phyloP scores from a whole-genome alignment of 164 flowering plant species.

The Tinospora cordifolia region DNA sequence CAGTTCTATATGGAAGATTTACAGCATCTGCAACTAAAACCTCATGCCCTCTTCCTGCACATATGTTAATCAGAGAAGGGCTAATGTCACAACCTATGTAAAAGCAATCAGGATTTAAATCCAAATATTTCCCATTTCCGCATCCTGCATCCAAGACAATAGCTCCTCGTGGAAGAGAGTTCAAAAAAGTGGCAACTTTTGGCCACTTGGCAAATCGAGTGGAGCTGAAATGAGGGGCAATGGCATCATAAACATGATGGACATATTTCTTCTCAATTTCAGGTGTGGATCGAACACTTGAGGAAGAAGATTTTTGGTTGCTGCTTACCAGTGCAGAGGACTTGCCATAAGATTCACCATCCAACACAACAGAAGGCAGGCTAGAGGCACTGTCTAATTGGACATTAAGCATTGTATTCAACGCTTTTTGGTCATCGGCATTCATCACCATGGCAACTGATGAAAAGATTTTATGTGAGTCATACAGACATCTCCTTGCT shows the following conservation, averaged over 20 bases:
- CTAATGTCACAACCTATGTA: constrained; percentile 93
- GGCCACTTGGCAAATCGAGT: constrained; percentile 98
- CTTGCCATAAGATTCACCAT: constrained; percentile 19
- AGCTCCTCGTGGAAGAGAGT: constrained; percentile 53
- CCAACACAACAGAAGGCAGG: constrained; percentile 17
- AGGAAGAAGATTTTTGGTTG: constrained; percentile 15
- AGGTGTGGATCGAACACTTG: constrained; percentile 55
- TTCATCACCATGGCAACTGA: constrained; percentile 1
- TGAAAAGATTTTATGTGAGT: neutral
- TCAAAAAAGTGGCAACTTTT: constrained; percentile 70
- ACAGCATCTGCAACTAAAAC: constrained; percentile 93
- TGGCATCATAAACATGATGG: constrained; percentile 91
- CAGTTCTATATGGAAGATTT: constrained; percentile 75
- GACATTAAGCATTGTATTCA: constrained; percentile 30
- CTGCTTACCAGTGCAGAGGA: constrained; percentile 14
- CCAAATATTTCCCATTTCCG: constrained; percentile 95
- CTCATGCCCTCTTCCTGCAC: constrained; percentile 74
- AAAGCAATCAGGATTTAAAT: constrained; percentile 57
- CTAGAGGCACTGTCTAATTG: constrained; percentile 21
- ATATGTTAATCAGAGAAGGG: constrained; percentile 62
- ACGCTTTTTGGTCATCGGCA: constrained; percentile 13
- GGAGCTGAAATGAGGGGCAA: constrained; percentile 95
- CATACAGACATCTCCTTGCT: constrained; percentile 10
- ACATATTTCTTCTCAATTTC: constrained; percentile 93
- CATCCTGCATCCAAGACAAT: constrained; percentile 88